phyloP scores from a whole-genome alignment of 2,329 filamentous ascomycete species.

The Cryphonectria carpinicola region DNA sequence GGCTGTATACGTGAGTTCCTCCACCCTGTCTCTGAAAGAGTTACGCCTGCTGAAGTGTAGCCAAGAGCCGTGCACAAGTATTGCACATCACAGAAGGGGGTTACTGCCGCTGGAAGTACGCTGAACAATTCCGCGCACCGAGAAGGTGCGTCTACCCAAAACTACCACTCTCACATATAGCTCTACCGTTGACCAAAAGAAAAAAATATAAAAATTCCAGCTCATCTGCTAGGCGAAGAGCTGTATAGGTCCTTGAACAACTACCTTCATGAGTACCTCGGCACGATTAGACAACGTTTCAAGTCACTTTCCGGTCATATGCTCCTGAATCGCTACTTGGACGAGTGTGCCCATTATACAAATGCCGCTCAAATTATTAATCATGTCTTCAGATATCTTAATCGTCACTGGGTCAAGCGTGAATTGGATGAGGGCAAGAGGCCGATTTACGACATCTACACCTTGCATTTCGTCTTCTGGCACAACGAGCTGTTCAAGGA shows the following conservation, averaged over 20 bases:
- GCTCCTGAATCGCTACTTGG: background rate
- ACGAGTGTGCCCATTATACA: background rate
- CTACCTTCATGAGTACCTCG: background rate
- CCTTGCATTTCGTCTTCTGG: background rate
- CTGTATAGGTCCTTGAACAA: background rate
- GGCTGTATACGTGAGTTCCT: conserved; percentile 1
- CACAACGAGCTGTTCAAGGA: background rate
- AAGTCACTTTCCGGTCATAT: background rate
- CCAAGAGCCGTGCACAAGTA: background rate
- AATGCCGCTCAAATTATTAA: background rate
- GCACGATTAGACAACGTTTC: background rate
- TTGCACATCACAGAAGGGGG: background rate
- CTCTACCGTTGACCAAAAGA: background rate
- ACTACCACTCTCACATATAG: background rate
- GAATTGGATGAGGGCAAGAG: background rate
- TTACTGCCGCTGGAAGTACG: background rate
- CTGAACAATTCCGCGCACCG: background rate
- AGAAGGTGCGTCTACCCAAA: background rate
- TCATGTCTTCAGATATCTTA: background rate
- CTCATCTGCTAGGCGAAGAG: background rate
- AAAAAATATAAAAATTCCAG: background rate
- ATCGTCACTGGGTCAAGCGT: background rate
- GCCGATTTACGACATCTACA: background rate
- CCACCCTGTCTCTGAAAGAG: background rate
- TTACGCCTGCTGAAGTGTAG: background rate